Percentiles rank a stretch among this genome's conserved stretches.
Conservation (phyloP, 1,139 yeast species). For the Magnusiomyces tetraspermus region DNA sequence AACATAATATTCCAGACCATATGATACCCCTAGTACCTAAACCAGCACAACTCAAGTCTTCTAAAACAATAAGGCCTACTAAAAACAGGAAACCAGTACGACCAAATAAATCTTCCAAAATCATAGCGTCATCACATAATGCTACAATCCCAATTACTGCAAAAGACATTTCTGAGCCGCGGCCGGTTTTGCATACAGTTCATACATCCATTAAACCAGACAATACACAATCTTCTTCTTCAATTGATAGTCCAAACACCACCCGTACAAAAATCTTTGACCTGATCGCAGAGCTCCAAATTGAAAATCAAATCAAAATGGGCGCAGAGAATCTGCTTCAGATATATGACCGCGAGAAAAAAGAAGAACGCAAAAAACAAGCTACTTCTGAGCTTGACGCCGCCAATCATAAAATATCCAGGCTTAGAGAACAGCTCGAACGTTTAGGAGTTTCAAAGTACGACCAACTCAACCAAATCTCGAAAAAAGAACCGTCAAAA, state of each 20-base stretch:
- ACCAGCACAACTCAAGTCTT: neutral
- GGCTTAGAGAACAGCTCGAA: constrained; percentile 28
- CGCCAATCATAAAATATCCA: constrained; percentile 31
- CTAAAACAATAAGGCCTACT: neutral
- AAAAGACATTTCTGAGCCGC: neutral
- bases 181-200: neutral
- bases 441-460: constrained; percentile 22
- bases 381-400: constrained; percentile 34
- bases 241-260: neutral
- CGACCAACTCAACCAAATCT: neutral
- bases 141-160: neutral
- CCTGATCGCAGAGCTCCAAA: constrained; percentile 31
- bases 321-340: constrained; percentile 36
- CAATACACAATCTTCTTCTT: constrained; percentile 8
- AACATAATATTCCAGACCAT: neutral
- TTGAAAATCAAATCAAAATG: constrained; percentile 34
- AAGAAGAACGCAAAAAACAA: constrained; percentile 26
- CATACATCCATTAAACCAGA: constrained; percentile 2
- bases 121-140: neutral
- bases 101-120: neutral
- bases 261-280: constrained; percentile 22
- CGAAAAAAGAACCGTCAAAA: neutral
- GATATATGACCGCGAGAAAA: constrained; percentile 23
- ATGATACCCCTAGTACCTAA: neutral
- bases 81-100: neutral